Base-by-base conservation (phyloP, 2,329 filamentous ascomycete genomes). In the Aspergillus fructus region DNA sequence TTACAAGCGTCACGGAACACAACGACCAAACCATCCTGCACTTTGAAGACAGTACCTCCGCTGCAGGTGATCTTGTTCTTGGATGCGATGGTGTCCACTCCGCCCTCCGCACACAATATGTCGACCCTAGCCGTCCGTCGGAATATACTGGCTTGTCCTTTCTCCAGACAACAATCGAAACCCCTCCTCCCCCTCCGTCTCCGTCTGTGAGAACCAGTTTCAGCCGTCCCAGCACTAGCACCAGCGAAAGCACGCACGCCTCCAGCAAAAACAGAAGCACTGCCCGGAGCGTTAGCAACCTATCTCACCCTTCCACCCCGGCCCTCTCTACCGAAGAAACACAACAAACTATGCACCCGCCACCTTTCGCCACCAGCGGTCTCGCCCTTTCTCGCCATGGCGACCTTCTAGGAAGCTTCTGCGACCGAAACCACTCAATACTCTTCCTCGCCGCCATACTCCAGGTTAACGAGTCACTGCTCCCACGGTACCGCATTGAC, bases 11-110 rank as follows among this genome's bases (percentile, higher is more conserved):
- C 27, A 64, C 68, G n/a, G 74, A 79, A 57, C 62, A 67, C 3
- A 41, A 59, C 12, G 64, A 70, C 23, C 55, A 63, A 13, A 71
- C 75, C 13, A 66, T 66, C 1, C 65, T 77, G 5, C 64, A 65
- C 21, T 79, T 79, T 53, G 60, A 71, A 13, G 77, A 78, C 47
- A 69, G 70, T 9, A 62, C 69, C 5, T 61, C 53, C 2, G 68
- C 69, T 0, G 67, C 62, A 4, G 74, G 71, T 0, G 70, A 76
- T 48, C 52, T 77, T n/a, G 61, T 75, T 2, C 57, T 77, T 24
- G 75, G 74, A 9, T 75, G 72, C 49, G 74, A 76, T 53, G 75
- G 75, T 9, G 73, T 77, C 5, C 74, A 76, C 63, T 77, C 75
- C 3, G 62, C 64, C 17, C 68, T 72, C 24, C 68, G 74, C 30